These are phyloP conservation scores for Aquanectria penicillioides DNA, from an alignment of 2,329 filamentous ascomycete genomes.

Conservation along the genomic window DNA sequence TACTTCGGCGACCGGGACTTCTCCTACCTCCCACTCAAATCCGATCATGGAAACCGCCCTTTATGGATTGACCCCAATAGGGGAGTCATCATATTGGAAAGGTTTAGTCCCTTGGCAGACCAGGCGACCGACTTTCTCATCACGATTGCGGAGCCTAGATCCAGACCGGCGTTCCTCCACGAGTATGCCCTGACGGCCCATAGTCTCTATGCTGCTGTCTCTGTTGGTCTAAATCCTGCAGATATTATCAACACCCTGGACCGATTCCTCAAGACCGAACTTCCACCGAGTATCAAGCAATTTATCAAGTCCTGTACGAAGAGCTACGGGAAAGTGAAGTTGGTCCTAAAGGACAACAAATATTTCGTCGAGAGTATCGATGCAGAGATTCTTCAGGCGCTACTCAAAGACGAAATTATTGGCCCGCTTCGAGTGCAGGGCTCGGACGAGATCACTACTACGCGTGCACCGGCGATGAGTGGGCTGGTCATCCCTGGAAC, in stretches of 20 bases:
- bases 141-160: constrained; percentile 88
- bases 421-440: constrained; percentile 77
- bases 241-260: constrained; percentile 76
- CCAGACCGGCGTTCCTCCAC: constrained; percentile 84
- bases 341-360: constrained; percentile 87
- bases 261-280: constrained; percentile 81
- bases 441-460: constrained; percentile 72
- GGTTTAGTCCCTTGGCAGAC: constrained; percentile 81
- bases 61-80: constrained; percentile 87
- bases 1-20: constrained; percentile 66
- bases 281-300: constrained; percentile 75
- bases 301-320: constrained; percentile 80
- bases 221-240: constrained; percentile 78
- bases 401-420: constrained; percentile 81
- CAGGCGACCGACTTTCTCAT: constrained; percentile 90
- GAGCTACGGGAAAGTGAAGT: constrained; percentile 88
- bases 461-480: constrained; percentile 79
- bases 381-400: constrained; percentile 77
- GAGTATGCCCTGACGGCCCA: constrained; percentile 88
- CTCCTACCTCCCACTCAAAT: constrained; percentile 80
- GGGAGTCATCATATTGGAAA: constrained; percentile 88
- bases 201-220: constrained; percentile 89
- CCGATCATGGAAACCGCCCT: constrained; percentile 83
- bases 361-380: constrained; percentile 90
- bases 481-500: constrained; percentile 89